A percentile compares a stretch with the other conserved stretches of the same genome.
Evolutionary conservation across 768 basidiomycete genomes (phyloP).

Genomic region (Pleurotus eryngii): DNA sequence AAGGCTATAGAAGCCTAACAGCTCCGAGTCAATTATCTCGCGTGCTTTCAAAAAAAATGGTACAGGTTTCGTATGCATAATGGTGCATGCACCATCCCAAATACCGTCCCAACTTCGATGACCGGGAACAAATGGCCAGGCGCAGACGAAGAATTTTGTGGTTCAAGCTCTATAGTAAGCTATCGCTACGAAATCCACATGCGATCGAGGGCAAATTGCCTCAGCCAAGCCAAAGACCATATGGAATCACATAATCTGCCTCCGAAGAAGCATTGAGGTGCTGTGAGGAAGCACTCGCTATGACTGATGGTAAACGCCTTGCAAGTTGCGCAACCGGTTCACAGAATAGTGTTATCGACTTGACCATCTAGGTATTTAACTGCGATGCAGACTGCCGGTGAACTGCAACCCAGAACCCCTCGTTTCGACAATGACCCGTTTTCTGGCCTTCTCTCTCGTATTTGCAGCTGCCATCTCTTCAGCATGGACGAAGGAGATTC

Average conservation of each 20-base stretch:
- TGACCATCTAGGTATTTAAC: conserved; percentile 2
- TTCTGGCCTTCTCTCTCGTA: conserved; percentile 1
- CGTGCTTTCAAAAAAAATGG: too few relatives aligned
- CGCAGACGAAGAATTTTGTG: too few relatives aligned
- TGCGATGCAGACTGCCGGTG: not conserved
- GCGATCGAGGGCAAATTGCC: conserved; percentile 7
- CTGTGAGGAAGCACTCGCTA: not conserved
- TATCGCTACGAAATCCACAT: not conserved
- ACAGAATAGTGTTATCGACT: not conserved
- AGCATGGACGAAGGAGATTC: not conserved
- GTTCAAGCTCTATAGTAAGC: not conserved
- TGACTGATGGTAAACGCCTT: not conserved
- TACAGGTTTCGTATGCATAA: too few relatives aligned
- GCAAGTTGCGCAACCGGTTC: not conserved
- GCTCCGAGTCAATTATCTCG: too few relatives aligned
- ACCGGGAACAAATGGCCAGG: too few relatives aligned
- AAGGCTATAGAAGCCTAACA: too few relatives aligned
- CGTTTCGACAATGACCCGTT: not conserved
- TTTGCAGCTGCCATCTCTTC: not conserved
- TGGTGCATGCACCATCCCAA: too few relatives aligned
- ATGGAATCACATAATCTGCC: not conserved
- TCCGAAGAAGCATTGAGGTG: not conserved
- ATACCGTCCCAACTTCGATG: too few relatives aligned
- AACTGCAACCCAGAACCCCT: not conserved
- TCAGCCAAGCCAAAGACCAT: not conserved